Base-by-base conservation (phyloP, 768 basidiomycete genomes). In the Krasilnikovozyma curviuscula region DNA sequence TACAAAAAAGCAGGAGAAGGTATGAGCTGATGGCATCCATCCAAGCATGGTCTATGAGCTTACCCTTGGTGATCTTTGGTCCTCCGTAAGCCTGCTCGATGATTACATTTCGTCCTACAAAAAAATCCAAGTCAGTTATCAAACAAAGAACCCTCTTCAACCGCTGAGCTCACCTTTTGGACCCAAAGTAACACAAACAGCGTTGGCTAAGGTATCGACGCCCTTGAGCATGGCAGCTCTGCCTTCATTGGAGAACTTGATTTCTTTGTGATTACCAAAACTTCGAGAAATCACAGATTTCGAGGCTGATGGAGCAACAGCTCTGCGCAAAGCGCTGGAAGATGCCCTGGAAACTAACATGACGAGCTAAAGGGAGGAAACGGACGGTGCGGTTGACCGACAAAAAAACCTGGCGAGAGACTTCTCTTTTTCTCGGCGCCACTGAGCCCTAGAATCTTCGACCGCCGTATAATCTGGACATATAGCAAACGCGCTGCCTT, bases 151-250 rank as follows among this genome's bases (percentile, higher is more conserved):
- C 37, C n/a, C n/a, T n/a, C n/a, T n/a, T n/a, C n/a, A n/a, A n/a
- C n/a, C n/a, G 19, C 5, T 32, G 35, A 27, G 31, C 69, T 8
- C 44, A 78, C 85, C 88, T 70, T 98, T 97, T 28, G 91, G 91
- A 50, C 91, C 91, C 23, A 97, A 76, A 34, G 91, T 98, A 41
- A 93, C 86, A 56, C 78, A 79, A 63, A 97, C 91, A 50, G 91
- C 89, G 65, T 95, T 86, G 51, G 91, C 89, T 56, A 98, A 78
- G 59, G 91, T 72, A 68, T 97, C 89, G 54, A 98, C 88, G 66
- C 91, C 91, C 65, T 80, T 81, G 57, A 95, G 73, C 68, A 93
- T 91, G 67, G 77, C 76, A 27, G 86, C 84, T 55, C 89, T 76
- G 56, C 88, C 88, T 56, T 86, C 85, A 65, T 95, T 89, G 62